These are phyloP conservation scores for Apiospora pterosperma DNA, from an alignment of 2,329 filamentous ascomycete genomes.

Conservation along the genomic window DNA sequence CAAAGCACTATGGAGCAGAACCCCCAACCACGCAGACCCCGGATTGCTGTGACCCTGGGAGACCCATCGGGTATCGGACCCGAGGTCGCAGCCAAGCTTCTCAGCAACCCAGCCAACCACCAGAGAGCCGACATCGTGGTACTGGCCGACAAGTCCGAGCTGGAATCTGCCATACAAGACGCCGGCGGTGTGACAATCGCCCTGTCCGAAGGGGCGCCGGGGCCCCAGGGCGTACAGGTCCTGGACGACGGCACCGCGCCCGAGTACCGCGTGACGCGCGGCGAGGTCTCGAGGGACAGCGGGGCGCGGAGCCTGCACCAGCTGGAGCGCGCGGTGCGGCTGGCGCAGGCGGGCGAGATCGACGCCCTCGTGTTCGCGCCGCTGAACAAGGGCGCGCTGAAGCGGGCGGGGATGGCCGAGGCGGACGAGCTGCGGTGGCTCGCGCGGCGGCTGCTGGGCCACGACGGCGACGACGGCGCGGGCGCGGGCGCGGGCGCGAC, in stretches of 20 bases:
- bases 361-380: constrained; percentile 31
- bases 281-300: constrained; percentile 21
- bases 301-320: constrained; percentile 25
- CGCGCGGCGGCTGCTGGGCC: constrained; percentile 26
- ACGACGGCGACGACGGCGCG: too few relatives aligned
- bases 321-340: constrained; percentile 21
- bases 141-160: constrained; percentile 24
- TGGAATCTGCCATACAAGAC: constrained; percentile 18
- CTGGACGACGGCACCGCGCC: constrained; percentile 23
- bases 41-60: constrained; percentile 28
- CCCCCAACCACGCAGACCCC: constrained; percentile 13
- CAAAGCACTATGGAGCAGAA: not conserved
- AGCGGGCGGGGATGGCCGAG: constrained; percentile 30
- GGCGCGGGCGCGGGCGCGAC: constrained; percentile 27
- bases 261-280: constrained; percentile 7
- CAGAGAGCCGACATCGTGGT: constrained; percentile 25
- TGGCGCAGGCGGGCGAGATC: constrained; percentile 21
- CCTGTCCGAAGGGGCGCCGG: not conserved
- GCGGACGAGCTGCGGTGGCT: constrained; percentile 33
- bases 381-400: constrained; percentile 30
- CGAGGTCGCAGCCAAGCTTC: constrained; percentile 28
- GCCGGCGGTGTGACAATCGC: constrained; percentile 14
- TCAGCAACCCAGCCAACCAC: constrained; percentile 23
- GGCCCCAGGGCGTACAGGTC: constrained; percentile 18
- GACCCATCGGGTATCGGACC: constrained; percentile 29